Evolutionary conservation across 345 rosid species (phyloP), one percentile per base, ranked within the genome.

Genomic region (Firmiana major): DNA sequence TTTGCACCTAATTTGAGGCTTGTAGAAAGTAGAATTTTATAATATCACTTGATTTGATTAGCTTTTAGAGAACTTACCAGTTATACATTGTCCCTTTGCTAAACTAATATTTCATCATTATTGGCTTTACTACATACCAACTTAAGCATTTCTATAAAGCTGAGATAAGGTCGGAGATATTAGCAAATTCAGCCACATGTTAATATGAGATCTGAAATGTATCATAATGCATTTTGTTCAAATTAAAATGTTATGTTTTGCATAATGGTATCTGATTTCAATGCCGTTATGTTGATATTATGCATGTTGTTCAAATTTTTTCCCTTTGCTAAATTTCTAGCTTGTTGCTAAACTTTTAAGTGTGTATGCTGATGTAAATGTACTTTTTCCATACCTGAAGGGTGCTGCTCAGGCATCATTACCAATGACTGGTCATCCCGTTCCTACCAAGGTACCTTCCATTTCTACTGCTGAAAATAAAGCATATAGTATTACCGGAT

Each of bases 401-500:
- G 99, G 86, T 83, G 88, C 78, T 13, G 21, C 84, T 83, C 73
- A 74, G 54, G 81, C 83, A 78, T 74, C 80, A 64, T 72, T 78
- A 67, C 24, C 53, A 10, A 68, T 77, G 53, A 72, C 84, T 60
- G 82, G 75, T 79, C 88, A 81, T 78, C 82, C 88, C 75, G 77
- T 83, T 81, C 84, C 89, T 81, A 77, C 89, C 86, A 93, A 93
- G 98, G 98, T 96, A 96, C 89, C 99, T 92, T 92, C 94, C 75
- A 89, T 93, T 93, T 86, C 86, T 87, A 90, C 93, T 90, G 90
- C 85, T 96, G 94, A 96, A 93, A 96, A 96, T 96, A 93, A 87
- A 93, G 99, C 93, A 90, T 97, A 90, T 90, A 93, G 92, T 96
- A 84, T 90, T 92, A 85, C 90, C 94, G 87, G 99, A 84, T 92